phyloP scores from a whole-genome alignment of 1,139 yeast genomes.

The Pichia sp. region DNA sequence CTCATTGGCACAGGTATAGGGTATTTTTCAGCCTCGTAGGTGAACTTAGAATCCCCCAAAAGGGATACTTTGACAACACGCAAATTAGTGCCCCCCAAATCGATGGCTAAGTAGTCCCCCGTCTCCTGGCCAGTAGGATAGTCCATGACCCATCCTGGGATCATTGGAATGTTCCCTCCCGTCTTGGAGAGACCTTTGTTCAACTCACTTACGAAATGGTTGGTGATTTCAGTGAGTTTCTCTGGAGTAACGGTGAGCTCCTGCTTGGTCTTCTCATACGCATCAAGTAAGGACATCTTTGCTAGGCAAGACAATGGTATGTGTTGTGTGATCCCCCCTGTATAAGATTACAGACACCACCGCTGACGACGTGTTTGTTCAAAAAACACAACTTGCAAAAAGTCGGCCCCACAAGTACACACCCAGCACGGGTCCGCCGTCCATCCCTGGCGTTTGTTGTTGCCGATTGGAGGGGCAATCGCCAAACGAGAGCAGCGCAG shows the following conservation, averaged over 20 bases:
- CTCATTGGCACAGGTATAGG: constrained; percentile 70
- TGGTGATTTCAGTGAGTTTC: constrained; percentile 59
- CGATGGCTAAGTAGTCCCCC: constrained; percentile 89
- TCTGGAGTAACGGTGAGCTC: constrained; percentile 59
- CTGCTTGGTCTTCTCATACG: constrained; percentile 47
- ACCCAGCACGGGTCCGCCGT: background rate
- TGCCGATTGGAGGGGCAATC: background rate
- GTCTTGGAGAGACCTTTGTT: constrained; percentile 69
- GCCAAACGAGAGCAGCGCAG: background rate
- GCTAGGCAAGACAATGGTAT: background rate
- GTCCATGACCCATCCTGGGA: constrained; percentile 94
- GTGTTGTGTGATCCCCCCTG: background rate
- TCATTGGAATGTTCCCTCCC: constrained; percentile 93
- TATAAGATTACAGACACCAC: background rate
- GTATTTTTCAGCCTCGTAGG: constrained; percentile 78
- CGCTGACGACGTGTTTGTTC: too few species aligned
- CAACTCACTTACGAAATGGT: constrained; percentile 68
- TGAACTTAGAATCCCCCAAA: constrained; percentile 74
- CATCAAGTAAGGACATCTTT: constrained; percentile 16
- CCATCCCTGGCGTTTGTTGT: background rate
- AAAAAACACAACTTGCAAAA: background rate
- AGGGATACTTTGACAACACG: constrained; percentile 82
- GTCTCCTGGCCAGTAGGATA: constrained; percentile 87
- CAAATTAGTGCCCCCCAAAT: constrained; percentile 92
- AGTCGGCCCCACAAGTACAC: background rate